phyloP scores from a whole-genome alignment of 164 flowering plant genomes.

The Tinospora cordifolia region DNA sequence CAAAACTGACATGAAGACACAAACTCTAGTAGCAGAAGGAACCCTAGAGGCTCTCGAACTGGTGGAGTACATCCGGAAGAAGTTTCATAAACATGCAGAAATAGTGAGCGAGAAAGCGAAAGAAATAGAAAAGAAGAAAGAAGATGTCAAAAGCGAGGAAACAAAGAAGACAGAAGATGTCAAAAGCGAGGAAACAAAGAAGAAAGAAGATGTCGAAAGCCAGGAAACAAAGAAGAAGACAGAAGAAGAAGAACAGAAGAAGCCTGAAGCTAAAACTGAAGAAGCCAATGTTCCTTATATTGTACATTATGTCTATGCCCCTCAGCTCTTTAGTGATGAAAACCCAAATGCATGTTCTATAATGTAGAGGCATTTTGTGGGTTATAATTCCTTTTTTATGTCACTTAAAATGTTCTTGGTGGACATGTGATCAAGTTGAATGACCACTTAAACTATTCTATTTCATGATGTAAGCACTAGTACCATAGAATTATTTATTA shows the following conservation, averaged over 20 bases:
- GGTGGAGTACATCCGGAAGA: constrained; percentile 34
- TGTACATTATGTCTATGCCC: constrained; percentile 62
- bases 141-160: constrained; percentile 14
- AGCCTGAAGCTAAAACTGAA: constrained; percentile 27
- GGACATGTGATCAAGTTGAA: not conserved
- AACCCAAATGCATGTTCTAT: constrained; percentile 68
- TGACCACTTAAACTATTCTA: not conserved
- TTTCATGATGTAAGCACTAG: not conserved
- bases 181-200: constrained; percentile 16
- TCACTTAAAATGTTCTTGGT: not conserved
- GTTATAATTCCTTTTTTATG: not conserved
- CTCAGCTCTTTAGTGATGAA: constrained; percentile 74
- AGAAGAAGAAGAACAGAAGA: constrained; percentile 21
- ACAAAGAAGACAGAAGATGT: not conserved
- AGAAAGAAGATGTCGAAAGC: constrained; percentile 6
- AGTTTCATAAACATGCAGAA: constrained; percentile 56
- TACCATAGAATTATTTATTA: not conserved
- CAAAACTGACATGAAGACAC: constrained; percentile 48
- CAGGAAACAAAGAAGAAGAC: constrained; percentile 9
- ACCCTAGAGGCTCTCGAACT: constrained; percentile 43
- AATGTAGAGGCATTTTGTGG: constrained; percentile 24
- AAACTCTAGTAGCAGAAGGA: constrained; percentile 53
- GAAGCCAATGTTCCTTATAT: constrained; percentile 38
- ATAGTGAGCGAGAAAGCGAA: constrained; percentile 30
- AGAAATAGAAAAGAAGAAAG: constrained; percentile 17